These are phyloP conservation scores for Plasmodium sp. DNA, from an alignment of 169 alveolate species.

Conservation along the genomic window DNA sequence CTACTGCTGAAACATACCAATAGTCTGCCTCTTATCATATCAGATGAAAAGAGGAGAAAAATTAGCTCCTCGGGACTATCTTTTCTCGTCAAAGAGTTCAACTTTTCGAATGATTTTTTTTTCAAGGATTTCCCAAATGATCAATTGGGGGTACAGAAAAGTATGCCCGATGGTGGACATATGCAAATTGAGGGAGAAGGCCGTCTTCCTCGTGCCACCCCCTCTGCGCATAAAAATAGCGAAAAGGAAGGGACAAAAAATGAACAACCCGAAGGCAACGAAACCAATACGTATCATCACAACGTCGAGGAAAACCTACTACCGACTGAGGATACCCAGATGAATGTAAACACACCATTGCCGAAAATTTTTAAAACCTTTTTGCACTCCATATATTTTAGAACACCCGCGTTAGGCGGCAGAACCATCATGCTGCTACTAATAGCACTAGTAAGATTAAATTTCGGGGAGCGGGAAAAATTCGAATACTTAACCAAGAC, in stretches of 20 bases:
- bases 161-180: neutral
- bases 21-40: conserved; percentile 41
- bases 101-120: conserved; percentile 53
- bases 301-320: neutral
- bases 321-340: neutral
- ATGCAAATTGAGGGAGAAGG: neutral
- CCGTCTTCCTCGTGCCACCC: neutral
- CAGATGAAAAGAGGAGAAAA: conserved; percentile 17
- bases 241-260: neutral
- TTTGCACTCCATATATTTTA: conserved; percentile 80
- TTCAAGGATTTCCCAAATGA: neutral
- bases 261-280: neutral
- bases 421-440: conserved; percentile 81
- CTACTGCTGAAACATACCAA: conserved; percentile 52
- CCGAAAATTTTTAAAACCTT: conserved; percentile 79
- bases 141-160: neutral
- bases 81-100: conserved; percentile 22
- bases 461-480: conserved; percentile 84
- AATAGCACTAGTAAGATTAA: conserved; percentile 82
- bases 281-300: neutral
- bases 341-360: conserved; percentile 61
- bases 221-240: neutral
- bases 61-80: conserved; percentile 38
- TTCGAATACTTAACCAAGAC: conserved; percentile 47
- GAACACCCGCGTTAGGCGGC: conserved; percentile 87